A percentile compares a stretch with the other conserved stretches of the same genome.
Evolutionary conservation across 1,139 yeast species (phyloP).

Genomic region (Pichia sp.): DNA sequence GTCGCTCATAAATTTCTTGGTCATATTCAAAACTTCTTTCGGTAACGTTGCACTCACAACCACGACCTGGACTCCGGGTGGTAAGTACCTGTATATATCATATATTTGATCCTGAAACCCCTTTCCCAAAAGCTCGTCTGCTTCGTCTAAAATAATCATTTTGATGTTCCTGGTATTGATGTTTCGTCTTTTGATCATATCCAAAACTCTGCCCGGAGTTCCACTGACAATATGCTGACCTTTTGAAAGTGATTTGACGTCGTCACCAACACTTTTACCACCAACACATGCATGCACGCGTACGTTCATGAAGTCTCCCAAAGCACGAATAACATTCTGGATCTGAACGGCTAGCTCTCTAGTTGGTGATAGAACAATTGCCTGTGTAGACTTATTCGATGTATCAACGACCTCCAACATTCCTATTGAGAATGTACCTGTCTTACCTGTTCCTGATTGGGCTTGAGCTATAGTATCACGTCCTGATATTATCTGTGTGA

Average conservation of each 20-base stretch:
- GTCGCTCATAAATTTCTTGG: slow-evolving; percentile 81
- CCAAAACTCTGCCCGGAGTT: slow-evolving; percentile 92
- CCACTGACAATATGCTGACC: slow-evolving; percentile 96
- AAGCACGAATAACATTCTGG: slow-evolving; percentile 73
- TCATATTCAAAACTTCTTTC: slow-evolving; percentile 78
- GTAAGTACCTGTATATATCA: slow-evolving; percentile 78
- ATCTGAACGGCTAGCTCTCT: slow-evolving; percentile 91
- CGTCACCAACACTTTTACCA: slow-evolving; percentile 82
- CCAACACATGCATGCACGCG: slow-evolving; percentile 92
- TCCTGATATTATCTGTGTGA: slow-evolving; percentile 85
- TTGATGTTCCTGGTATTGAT: slow-evolving; percentile 68
- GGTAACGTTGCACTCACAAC: slow-evolving; percentile 93
- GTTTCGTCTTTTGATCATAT: slow-evolving; percentile 75
- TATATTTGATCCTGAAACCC: slow-evolving; percentile 93
- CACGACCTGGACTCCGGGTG: slow-evolving; percentile 82
- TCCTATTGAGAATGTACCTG: slow-evolving; percentile 93
- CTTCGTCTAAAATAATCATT: slow-evolving; percentile 87
- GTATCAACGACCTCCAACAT: slow-evolving; percentile 78
- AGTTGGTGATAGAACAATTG: slow-evolving; percentile 89
- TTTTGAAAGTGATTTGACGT: slow-evolving; percentile 61
- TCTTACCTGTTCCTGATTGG: slow-evolving; percentile 97
- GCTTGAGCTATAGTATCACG: slow-evolving; percentile 96
- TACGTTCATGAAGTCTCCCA: slow-evolving; percentile 83
- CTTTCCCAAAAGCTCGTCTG: slow-evolving; percentile 84
- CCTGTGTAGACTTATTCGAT: slow-evolving; percentile 66